phyloP scores from a whole-genome alignment of 2,329 filamentous ascomycete species.

The Microdochium bolleyi region DNA sequence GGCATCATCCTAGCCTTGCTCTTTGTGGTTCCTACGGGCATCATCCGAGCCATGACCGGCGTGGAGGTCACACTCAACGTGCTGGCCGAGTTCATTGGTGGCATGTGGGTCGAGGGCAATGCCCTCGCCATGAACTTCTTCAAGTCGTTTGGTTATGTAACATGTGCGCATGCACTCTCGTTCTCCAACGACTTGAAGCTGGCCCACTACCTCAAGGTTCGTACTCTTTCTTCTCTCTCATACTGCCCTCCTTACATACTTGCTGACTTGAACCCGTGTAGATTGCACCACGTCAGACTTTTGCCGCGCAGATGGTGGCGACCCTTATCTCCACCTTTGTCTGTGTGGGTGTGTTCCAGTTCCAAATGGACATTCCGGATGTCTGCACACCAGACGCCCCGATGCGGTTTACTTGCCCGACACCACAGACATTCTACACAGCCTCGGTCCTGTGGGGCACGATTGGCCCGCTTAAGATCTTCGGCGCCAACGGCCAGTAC shows the following conservation, averaged over 20 bases:
- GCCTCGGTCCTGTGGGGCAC: constrained; percentile 48
- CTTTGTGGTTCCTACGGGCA: constrained; percentile 43
- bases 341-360: constrained; percentile 35
- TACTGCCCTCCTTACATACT: neutral
- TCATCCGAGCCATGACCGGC: constrained; percentile 45
- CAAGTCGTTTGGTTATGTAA: constrained; percentile 38
- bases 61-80: constrained; percentile 44
- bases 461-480: constrained; percentile 33
- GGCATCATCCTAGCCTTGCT: constrained; percentile 39
- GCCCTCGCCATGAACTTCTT: constrained; percentile 46
- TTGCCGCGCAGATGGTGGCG: constrained; percentile 49
- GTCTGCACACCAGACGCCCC: constrained; percentile 15
- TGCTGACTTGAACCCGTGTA: neutral
- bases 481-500: constrained; percentile 26
- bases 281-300: constrained; percentile 52
- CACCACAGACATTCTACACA: constrained; percentile 48
- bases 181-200: constrained; percentile 32
- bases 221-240: constrained; percentile 9
- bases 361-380: constrained; percentile 20
- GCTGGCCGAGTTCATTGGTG: constrained; percentile 44
- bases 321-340: constrained; percentile 46
- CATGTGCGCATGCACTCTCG: constrained; percentile 40
- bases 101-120: constrained; percentile 40
- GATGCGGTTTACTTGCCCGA: constrained; percentile 42
- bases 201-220: constrained; percentile 17